Conservation (phyloP, 441 rosid species). For the Erodium texanum region DNA sequence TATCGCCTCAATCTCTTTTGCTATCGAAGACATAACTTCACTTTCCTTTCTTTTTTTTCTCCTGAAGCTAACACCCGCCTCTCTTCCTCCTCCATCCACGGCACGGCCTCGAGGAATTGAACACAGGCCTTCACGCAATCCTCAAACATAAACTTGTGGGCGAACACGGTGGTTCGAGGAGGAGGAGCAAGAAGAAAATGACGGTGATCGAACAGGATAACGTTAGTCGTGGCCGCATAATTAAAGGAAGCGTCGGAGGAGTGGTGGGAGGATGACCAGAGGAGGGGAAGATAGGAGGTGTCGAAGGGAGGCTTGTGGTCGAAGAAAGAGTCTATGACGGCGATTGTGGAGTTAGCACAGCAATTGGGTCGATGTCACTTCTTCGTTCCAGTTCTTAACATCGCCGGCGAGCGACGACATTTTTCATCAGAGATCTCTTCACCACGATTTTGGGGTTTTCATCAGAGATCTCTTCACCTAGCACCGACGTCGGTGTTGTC, state of each 20-base stretch:
- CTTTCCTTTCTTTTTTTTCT: too few relatives aligned
- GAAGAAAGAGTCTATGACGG: constrained; percentile 15
- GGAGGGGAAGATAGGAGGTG: too few relatives aligned
- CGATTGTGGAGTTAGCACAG: constrained; percentile 23
- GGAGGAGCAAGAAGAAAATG: too few relatives aligned
- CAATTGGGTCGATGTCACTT: constrained; percentile 35
- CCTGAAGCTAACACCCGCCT: too few relatives aligned
- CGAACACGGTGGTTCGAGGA: constrained; percentile 30
- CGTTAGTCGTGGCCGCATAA: constrained; percentile 22
- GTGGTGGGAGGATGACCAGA: constrained; percentile 24
- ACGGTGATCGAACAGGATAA: constrained; percentile 6
- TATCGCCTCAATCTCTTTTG: too few relatives aligned
- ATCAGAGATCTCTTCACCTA: too few relatives aligned
- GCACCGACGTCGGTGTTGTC: too few relatives aligned
- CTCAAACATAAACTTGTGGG: constrained; percentile 49
- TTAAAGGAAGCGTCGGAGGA: constrained; percentile 26
- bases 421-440: too few relatives aligned
- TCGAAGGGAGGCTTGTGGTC: too few relatives aligned
- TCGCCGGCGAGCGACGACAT: too few relatives aligned
- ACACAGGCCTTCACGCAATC: constrained; percentile 41
- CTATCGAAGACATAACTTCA: too few relatives aligned
- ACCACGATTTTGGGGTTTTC: too few relatives aligned
- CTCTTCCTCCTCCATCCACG: constrained; percentile 68
- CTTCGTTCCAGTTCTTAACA: constrained; percentile 15
- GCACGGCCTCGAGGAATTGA: constrained; percentile 50